Evolutionary conservation across 179 eudicot species (phyloP), one percentile per base, ranked within the genome.

Genomic region (Silene noctiflora): DNA sequence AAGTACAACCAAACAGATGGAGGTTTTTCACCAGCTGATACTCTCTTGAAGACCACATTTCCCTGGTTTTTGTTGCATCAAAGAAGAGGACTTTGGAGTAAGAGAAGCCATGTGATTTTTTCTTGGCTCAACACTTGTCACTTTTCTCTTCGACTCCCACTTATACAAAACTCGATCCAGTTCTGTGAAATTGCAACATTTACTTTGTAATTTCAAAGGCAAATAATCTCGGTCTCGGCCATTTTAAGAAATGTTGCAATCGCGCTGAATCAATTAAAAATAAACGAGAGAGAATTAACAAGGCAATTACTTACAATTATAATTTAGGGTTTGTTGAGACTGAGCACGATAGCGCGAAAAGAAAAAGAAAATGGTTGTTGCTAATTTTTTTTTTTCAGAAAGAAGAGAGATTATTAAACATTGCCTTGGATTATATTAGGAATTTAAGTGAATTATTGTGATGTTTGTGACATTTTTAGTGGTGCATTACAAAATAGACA

Each of bases 111-210:
- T 91, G 98, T 91, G 97, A 87, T 74, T 53, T 80, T 20, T 73
- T 86, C 89, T 87, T 84, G 79, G 91, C 88, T 86, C 81, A 85
- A 81, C 97, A 90, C 95, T 82, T 91, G 97, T 84, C 89, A 85
- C 75, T 85, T 84, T 44, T 42, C 35, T 61, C 78, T 42, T 60
- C 76, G 75, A 65, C 68, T 59, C 51, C 71, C 73, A 67, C 29
- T 59, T 72, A 31, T 19, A 61, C 42, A 59, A 71, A 42, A 24
- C 33, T 27, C 68, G 35, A 4, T 25, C 1, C 4, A 12, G 3
- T 21, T 21, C 31, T 24, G 1, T 62, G 60, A 6, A 56, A 17
- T 56, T 56, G 60, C 21, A 56, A n/a, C 60, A 16, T 56, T 56
- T 56, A 56, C 60, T 56, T 55, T 53, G 0, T 16, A 4, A 13